These are phyloP conservation scores for Coprinopsis cinerea DNA, from an alignment of 768 basidiomycete genomes.

Conservation along the genomic window DNA sequence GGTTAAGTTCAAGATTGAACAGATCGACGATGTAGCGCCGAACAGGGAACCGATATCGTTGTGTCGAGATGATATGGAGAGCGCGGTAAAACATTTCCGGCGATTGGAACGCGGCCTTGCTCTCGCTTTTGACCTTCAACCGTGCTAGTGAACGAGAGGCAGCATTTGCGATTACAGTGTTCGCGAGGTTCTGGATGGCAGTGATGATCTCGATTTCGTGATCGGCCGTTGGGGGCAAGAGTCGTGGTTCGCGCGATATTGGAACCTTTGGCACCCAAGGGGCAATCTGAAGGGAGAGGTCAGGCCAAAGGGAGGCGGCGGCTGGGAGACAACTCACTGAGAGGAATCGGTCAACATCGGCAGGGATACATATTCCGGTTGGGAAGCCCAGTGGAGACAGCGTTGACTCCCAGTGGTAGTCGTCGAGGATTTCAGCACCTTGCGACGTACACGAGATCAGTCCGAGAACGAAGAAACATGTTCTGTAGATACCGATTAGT, in stretches of 20 bases:
- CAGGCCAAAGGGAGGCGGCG: not conserved
- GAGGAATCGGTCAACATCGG: slow-evolving; percentile 76
- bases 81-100: slow-evolving; percentile 78
- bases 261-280: slow-evolving; percentile 47
- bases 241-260: slow-evolving; percentile 35
- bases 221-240: slow-evolving; percentile 61
- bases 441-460: slow-evolving; percentile 87
- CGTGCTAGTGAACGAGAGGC: slow-evolving; percentile 81
- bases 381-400: slow-evolving; percentile 79
- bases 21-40: slow-evolving; percentile 89
- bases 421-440: slow-evolving; percentile 90
- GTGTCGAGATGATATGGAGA: slow-evolving; percentile 80
- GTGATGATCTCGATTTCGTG: slow-evolving; percentile 80
- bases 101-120: slow-evolving; percentile 70
- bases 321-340: slow-evolving; percentile 44
- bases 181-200: slow-evolving; percentile 89
- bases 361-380: slow-evolving; percentile 87
- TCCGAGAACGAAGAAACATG: slow-evolving; percentile 93
- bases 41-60: slow-evolving; percentile 87
- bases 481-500: slow-evolving; percentile 43
- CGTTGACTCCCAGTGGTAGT: slow-evolving; percentile 91
- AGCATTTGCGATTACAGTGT: slow-evolving; percentile 92
- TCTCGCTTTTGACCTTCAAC: slow-evolving; percentile 78
- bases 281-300: slow-evolving; percentile 48
- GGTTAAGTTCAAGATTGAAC: slow-evolving; percentile 78